Conservation (phyloP, 139 green algal genomes). For the Tetraselmis chui region DNA sequence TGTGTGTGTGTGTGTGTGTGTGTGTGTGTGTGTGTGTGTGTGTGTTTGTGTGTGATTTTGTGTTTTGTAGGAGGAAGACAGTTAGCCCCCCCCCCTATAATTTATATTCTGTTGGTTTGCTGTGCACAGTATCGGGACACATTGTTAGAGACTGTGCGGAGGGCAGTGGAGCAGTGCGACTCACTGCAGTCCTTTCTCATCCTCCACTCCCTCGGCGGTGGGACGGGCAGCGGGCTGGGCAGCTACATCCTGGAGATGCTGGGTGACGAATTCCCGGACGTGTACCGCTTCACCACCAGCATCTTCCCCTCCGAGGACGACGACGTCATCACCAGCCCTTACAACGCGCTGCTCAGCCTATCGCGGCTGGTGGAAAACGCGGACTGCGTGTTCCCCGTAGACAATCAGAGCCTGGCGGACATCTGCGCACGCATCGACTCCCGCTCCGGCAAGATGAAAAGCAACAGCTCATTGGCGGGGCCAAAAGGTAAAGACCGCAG, state of each 20-base stretch:
- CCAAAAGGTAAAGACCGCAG: no score
- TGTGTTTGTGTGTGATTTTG: no score
- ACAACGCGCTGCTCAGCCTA: conserved; percentile 71
- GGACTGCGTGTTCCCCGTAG: conserved; percentile 71
- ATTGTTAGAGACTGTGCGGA: conserved; percentile 48
- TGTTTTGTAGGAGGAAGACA: no score
- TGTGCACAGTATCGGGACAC: no score
- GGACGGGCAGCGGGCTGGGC: conserved; percentile 74
- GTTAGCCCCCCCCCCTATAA: no score
- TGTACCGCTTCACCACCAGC: conserved; percentile 57
- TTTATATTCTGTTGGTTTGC: no score
- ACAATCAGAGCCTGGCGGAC: conserved; percentile 80
- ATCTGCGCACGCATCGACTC: no score
- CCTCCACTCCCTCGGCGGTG: conserved; percentile 72
- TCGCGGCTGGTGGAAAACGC: conserved; percentile 56
- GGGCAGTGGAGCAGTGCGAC: conserved; percentile 59
- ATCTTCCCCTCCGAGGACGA: conserved; percentile 74
- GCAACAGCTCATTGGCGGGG: no score
- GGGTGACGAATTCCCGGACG: conserved; percentile 65
- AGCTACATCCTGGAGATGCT: conserved; percentile 63
- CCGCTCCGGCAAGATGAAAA: no score
- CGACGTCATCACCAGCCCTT: conserved; percentile 78
- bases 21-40: no score
- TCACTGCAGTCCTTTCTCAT: conserved; percentile 56
- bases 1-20: no score